These are phyloP conservation scores for Lipomyces chichibuensis DNA, from an alignment of 805 yeast species.

Conservation along the genomic window DNA sequence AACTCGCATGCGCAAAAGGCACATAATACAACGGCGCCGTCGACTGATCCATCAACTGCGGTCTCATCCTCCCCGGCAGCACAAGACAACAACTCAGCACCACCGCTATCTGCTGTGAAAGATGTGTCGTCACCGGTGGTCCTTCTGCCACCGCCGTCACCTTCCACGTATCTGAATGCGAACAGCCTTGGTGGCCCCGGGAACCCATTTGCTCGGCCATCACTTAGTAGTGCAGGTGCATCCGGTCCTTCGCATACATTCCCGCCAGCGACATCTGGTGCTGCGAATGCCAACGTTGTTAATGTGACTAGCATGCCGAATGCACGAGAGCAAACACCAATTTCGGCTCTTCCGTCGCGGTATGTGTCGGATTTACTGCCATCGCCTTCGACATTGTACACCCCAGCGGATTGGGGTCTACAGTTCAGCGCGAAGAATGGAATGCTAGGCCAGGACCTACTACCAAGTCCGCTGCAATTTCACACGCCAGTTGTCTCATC, in stretches of 20 bases:
- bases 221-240: slow-evolving; percentile 3
- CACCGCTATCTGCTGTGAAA: slow-evolving; percentile 30
- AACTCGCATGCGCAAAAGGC: slow-evolving; percentile 5
- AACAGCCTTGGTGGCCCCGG: slow-evolving; percentile 42
- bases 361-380: slow-evolving; percentile 75
- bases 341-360: slow-evolving; percentile 69
- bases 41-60: slow-evolving; percentile 29
- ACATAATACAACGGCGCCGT: slow-evolving; percentile 5
- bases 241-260: slow-evolving; percentile 4
- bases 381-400: slow-evolving; percentile 77
- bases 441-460: slow-evolving; percentile 35
- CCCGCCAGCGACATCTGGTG: slow-evolving; percentile 16
- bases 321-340: slow-evolving; percentile 67
- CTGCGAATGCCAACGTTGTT: slow-evolving; percentile 37
- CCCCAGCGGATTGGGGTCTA: slow-evolving; percentile 37
- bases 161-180: slow-evolving; percentile 41
- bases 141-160: slow-evolving; percentile 45
- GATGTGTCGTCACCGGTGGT: slow-evolving; percentile 41
- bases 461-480: slow-evolving; percentile 42
- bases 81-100: slow-evolving; percentile 20
- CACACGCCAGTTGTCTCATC: slow-evolving; percentile 39
- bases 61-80: slow-evolving; percentile 21
- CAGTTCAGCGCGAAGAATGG: slow-evolving; percentile 23
- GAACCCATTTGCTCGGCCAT: slow-evolving; percentile 42
- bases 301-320: slow-evolving; percentile 35